These are phyloP conservation scores for Salvia hispanica DNA, from an alignment of 257 asterid genomes.

Conservation along the genomic window DNA sequence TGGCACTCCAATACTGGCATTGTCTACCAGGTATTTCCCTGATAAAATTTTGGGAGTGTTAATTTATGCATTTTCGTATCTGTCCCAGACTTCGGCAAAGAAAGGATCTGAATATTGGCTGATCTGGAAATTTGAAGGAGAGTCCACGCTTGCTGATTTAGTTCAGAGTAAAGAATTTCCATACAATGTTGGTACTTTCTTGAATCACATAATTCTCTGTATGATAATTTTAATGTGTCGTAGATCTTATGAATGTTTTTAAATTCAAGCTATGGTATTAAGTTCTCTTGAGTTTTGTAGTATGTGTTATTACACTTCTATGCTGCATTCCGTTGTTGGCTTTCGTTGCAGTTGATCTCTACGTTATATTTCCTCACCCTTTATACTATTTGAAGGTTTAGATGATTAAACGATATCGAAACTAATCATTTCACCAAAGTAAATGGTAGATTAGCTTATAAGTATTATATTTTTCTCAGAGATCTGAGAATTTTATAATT, in stretches of 20 bases:
- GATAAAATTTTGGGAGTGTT: background rate
- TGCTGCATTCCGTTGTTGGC: background rate
- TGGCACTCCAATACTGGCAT: slow-evolving; percentile 24
- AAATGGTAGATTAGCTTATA: no score
- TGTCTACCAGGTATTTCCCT: background rate
- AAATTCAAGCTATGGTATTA: background rate
- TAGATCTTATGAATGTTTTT: background rate
- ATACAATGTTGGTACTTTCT: slow-evolving; percentile 81
- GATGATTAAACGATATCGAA: no score
- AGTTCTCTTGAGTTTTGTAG: background rate
- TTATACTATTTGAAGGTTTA: no score
- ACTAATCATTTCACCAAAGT: no score
- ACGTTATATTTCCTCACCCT: no score
- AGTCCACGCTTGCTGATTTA: slow-evolving; percentile 83
- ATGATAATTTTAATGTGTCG: background rate
- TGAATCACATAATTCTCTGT: slow-evolving; percentile 23
- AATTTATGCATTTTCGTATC: slow-evolving; percentile 10
- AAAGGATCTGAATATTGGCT: slow-evolving; percentile 91
- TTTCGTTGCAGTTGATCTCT: no score
- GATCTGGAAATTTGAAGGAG: slow-evolving; percentile 92
- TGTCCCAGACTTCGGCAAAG: slow-evolving; percentile 72
- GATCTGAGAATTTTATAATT: no score
- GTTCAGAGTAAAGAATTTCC: slow-evolving; percentile 94
- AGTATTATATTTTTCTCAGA: no score
- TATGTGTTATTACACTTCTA: background rate